A percentile compares a stretch with the other conserved stretches of the same genome.
phyloP scores from a whole-genome alignment of 2,329 filamentous ascomycete species.

The Penicillium digitatum region DNA sequence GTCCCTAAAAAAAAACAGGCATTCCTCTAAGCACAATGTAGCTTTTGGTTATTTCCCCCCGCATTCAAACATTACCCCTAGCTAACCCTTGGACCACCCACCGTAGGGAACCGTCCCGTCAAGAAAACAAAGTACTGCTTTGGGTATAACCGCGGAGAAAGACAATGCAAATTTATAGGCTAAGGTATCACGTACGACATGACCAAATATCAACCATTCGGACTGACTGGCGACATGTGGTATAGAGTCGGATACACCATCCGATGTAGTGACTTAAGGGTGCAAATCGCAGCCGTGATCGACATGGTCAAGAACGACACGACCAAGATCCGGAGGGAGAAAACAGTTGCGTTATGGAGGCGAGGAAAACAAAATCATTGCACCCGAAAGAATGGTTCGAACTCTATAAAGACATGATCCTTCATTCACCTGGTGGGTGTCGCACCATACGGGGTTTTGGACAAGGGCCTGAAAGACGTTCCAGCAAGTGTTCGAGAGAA shows the following conservation, averaged over 20 bases:
- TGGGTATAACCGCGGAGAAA: conserved; percentile 19
- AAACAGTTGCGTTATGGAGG: background rate
- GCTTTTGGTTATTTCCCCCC: background rate
- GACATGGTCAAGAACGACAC: background rate
- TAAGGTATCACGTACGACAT: background rate
- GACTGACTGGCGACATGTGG: conserved; percentile 3
- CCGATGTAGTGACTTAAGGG: background rate
- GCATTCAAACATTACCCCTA: background rate
- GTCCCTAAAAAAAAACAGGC: background rate
- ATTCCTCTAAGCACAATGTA: background rate
- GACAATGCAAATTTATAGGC: background rate
- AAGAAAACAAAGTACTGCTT: conserved; percentile 11
- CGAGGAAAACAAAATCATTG: background rate
- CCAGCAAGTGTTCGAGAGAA: conserved; percentile 38
- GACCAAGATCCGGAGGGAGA: background rate
- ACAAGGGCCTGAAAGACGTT: conserved; percentile 16
- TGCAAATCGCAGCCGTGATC: background rate
- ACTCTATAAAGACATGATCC: background rate
- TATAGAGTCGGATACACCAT: background rate
- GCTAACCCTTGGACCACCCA: background rate
- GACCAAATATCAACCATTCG: conserved; percentile 3
- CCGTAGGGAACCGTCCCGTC: background rate
- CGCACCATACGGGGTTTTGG: background rate
- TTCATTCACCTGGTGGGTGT: background rate
- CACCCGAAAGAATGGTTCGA: background rate